These are phyloP conservation scores for Diaporthe sp. DNA, from an alignment of 2,329 filamentous ascomycete species.

Conservation along the genomic window DNA sequence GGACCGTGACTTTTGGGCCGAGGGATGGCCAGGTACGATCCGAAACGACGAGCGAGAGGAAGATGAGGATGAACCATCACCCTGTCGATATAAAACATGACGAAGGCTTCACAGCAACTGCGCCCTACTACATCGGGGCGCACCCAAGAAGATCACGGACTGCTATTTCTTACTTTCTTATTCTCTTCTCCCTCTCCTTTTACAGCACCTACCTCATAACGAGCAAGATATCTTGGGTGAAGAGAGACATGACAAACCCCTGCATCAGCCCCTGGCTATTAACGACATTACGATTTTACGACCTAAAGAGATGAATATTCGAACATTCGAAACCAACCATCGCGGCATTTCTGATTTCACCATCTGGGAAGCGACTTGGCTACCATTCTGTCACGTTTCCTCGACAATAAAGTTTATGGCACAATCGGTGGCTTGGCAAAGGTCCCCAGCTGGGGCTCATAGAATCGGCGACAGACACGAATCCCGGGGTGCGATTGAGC, in stretches of 20 bases:
- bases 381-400: neutral
- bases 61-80: conserved; percentile 6
- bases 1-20: neutral
- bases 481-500: neutral
- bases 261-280: conserved; percentile 35
- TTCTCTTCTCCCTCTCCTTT: neutral
- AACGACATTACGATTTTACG: conserved; percentile 37
- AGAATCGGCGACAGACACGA: conserved; percentile 12
- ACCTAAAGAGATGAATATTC: conserved; percentile 40
- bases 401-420: neutral
- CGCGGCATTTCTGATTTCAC: conserved; percentile 19
- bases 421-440: conserved; percentile 20
- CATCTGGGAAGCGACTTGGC: conserved; percentile 6
- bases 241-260: conserved; percentile 15
- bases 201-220: conserved; percentile 37
- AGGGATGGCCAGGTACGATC: neutral
- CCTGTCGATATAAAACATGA: conserved; percentile 50
- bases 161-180: neutral
- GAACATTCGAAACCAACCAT: conserved; percentile 39
- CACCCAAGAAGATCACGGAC: conserved; percentile 33
- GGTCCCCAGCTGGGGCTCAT: conserved; percentile 6
- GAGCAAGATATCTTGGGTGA: conserved; percentile 34
- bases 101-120: conserved; percentile 54
- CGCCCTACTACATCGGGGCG: conserved; percentile 46
- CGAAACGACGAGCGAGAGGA: conserved; percentile 13